Evolutionary conservation across 352 stramenopile species (phyloP), one percentile per base, ranked within the genome.

Genomic region (Phytopythium ostracodes): DNA sequence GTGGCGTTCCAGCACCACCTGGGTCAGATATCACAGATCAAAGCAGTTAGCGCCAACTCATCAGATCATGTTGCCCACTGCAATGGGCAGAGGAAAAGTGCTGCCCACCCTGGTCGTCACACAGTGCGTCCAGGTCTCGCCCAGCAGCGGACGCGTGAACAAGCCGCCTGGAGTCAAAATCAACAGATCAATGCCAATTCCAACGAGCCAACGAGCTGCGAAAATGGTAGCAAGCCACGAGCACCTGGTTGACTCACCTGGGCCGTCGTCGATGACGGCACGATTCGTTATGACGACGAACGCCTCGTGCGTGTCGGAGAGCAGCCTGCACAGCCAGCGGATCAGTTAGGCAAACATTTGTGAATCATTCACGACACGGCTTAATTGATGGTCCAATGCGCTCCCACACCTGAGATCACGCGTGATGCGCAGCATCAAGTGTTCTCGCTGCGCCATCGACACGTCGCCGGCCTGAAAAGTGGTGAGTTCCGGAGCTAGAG

Each of bases 281-380:
- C 73, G 78, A 59, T 94, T 94, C 7, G 78, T 91, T 44, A 86
- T 70, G 22, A 88, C 66, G 42, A 87, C 63, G 50, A 91, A 94
- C 10, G 70, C 77, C 56, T 85, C 66, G 54, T 89, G 73, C 2
- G 82, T 79, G 40, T 91, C 83, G 0, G 82, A 76, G 33, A 91
- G 71, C 51, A 87, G 53, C 63, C 83, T 92, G 57, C 56, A 15
- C 5, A 52, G 17, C 10, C 9, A 14, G 46, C 14, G 15, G 8
- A 60, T 29, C 47, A 38, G 35, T 11, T 50, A 10, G 4, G 25
- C 36, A 42, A 38, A 42, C 10, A 2, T 12, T 33, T 6, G 29
- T 35, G 50, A 56, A 14, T n/a, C 4, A 27, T 6, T 17, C 29
- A n/a, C 17, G 4, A 8, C 14, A 1, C 24, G 3, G 10, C 47